A percentile compares a stretch with the other conserved stretches of the same genome.
phyloP scores from a whole-genome alignment of 2,329 filamentous ascomycete genomes.

The Verticillium isaacii region DNA sequence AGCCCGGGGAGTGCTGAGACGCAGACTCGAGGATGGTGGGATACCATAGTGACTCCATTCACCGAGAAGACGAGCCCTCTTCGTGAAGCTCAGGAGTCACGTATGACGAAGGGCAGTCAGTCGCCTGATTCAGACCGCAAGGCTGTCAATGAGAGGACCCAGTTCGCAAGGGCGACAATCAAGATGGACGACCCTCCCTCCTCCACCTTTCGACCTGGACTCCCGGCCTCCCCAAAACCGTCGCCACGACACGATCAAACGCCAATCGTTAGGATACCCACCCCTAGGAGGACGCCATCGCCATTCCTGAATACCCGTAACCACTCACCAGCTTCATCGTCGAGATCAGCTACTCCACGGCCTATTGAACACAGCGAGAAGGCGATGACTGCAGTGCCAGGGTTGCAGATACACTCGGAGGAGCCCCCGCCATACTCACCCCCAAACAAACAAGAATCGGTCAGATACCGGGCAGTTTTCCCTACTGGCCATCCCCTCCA shows the following conservation, averaged over 20 bases:
- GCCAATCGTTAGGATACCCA: constrained; percentile 31
- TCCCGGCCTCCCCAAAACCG: constrained; percentile 13
- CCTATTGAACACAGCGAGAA: constrained; percentile 6
- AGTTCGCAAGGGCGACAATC: background rate
- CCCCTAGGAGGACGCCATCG: constrained; percentile 27
- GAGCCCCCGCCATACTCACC: constrained; percentile 54
- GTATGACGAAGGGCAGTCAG: constrained; percentile 9
- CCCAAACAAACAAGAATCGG: constrained; percentile 30
- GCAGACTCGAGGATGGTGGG: constrained; percentile 71
- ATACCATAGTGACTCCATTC: constrained; percentile 70
- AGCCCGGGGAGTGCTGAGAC: constrained; percentile 47
- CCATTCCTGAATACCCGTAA: constrained; percentile 16
- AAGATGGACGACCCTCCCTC: background rate
- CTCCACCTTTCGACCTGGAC: constrained; percentile 5
- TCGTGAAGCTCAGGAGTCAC: constrained; percentile 9
- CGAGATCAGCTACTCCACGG: constrained; percentile 16
- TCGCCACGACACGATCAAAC: constrained; percentile 13
- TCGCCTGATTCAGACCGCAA: constrained; percentile 6
- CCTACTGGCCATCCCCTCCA: constrained; percentile 47
- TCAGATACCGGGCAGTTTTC: constrained; percentile 54
- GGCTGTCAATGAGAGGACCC: background rate
- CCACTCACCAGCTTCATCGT: constrained; percentile 20
- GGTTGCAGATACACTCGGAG: constrained; percentile 26
- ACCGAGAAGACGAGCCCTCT: constrained; percentile 29
- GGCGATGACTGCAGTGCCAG: background rate